Evolutionary conservation across 768 basidiomycete genomes (phyloP).

Genomic region (Boletus patriciae): DNA sequence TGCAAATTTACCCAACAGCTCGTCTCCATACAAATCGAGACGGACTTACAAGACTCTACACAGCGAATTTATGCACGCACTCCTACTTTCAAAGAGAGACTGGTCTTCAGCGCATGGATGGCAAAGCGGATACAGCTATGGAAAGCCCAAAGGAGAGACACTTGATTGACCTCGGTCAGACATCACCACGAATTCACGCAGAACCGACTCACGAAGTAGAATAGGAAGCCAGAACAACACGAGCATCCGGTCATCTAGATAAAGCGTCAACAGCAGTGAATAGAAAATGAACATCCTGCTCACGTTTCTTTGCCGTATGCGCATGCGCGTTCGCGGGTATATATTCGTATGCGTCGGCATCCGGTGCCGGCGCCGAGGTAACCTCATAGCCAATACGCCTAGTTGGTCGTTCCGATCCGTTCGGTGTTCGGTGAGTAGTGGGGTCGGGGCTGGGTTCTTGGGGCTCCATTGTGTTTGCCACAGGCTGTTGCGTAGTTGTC

Average conservation of each 20-base stretch:
- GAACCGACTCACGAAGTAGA: constrained; percentile 61
- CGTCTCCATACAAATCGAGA: not conserved
- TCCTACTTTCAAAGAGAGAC: constrained; percentile 45
- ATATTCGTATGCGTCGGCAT: constrained; percentile 69
- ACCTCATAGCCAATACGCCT: constrained; percentile 48
- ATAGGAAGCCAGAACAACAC: constrained; percentile 86
- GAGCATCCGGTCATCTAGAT: constrained; percentile 79
- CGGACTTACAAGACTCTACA: constrained; percentile 4
- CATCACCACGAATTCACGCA: not conserved
- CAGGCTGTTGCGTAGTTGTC: not conserved
- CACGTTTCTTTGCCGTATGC: constrained; percentile 64
- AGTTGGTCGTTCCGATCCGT: constrained; percentile 35
- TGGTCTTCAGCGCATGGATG: constrained; percentile 49
- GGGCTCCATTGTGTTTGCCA: not conserved
- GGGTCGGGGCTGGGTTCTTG: constrained; percentile 12
- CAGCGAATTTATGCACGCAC: constrained; percentile 32
- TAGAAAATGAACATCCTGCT: constrained; percentile 13
- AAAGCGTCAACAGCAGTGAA: constrained; percentile 3
- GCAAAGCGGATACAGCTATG: constrained; percentile 54
- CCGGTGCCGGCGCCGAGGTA: constrained; percentile 56
- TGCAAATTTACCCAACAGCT: not conserved
- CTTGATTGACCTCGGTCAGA: constrained; percentile 32
- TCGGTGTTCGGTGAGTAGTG: constrained; percentile 23
- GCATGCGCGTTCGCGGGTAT: constrained; percentile 47
- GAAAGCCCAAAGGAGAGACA: constrained; percentile 62